phyloP scores from a whole-genome alignment of 1,284 basidiomycete genomes.

The Trametes hirsuta region DNA sequence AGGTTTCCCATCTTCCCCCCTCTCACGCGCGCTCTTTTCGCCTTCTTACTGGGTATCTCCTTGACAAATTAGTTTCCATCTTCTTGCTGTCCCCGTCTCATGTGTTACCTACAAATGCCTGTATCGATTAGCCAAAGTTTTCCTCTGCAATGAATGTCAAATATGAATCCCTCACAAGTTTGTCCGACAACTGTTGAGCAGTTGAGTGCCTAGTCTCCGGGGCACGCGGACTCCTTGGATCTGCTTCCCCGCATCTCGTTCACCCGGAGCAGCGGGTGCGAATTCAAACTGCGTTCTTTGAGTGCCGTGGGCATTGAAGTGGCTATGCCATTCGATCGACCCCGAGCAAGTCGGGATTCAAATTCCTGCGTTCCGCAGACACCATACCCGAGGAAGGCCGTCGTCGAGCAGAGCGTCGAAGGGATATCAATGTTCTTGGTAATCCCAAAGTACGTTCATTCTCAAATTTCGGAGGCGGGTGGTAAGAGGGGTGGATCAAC shows the following conservation, averaged over 20 bases:
- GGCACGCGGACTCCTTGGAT: no score
- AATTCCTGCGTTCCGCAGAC: neutral
- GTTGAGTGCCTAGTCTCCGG: no score
- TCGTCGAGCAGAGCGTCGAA: no score
- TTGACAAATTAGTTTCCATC: neutral
- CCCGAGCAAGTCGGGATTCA: neutral
- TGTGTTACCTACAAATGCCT: neutral
- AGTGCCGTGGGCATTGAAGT: neutral
- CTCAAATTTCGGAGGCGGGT: neutral
- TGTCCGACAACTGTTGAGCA: neutral
- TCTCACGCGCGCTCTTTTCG: neutral
- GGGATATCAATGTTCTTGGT: no score
- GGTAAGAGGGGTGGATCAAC: neutral
- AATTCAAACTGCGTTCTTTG: neutral
- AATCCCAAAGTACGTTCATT: neutral
- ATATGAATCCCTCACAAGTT: neutral
- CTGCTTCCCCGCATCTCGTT: no score
- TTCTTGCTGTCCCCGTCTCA: neutral
- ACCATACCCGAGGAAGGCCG: no score
- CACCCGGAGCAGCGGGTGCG: no score
- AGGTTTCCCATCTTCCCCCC: neutral
- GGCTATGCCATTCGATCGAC: no score
- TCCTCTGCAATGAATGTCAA: neutral
- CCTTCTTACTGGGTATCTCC: neutral
- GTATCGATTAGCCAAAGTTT: conserved; percentile 9